Evolutionary conservation across 2,329 filamentous ascomycete genomes (phyloP).

Genomic region (Plectosphaerella sp.): DNA sequence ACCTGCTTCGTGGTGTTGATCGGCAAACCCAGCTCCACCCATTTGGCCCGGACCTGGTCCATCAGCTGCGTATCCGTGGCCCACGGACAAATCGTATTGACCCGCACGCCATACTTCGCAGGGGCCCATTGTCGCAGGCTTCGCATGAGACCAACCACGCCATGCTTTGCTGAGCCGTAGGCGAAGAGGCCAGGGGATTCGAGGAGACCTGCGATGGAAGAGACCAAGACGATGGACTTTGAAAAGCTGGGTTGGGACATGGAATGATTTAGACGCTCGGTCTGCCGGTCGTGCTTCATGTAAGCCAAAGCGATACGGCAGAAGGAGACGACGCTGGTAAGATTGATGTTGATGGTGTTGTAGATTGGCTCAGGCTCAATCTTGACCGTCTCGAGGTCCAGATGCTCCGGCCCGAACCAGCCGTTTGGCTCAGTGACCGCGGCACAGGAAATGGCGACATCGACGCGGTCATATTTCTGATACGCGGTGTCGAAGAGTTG

Average conservation of each 20-base stretch:
- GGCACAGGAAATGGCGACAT: conserved; percentile 43
- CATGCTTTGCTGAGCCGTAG: conserved; percentile 44
- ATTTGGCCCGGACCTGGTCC: conserved; percentile 27
- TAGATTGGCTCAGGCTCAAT: conserved; percentile 27
- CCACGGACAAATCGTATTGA: conserved; percentile 43
- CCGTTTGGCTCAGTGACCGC: conserved; percentile 35
- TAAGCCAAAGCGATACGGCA: conserved; percentile 44
- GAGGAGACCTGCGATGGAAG: conserved; percentile 41
- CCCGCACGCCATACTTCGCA: conserved; percentile 26
- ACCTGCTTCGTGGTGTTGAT: conserved; percentile 36
- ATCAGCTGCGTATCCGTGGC: conserved; percentile 41
- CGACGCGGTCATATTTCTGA: conserved; percentile 37
- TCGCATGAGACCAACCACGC: conserved; percentile 44
- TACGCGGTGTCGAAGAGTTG: conserved; percentile 38
- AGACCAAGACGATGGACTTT: conserved; percentile 20
- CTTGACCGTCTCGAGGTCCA: conserved; percentile 36
- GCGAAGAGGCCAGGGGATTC: conserved; percentile 40
- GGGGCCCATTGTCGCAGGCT: conserved; percentile 30
- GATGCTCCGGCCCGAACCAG: conserved; percentile 35
- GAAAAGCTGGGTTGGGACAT: conserved; percentile 7
- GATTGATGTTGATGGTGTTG: conserved; percentile 39
- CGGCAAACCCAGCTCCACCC: conserved; percentile 31
- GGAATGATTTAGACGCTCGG: not conserved
- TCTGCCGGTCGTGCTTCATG: conserved; percentile 26
- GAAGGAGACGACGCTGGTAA: conserved; percentile 41